Evolutionary conservation across 345 rosid species (phyloP).

Genomic region (Rhodamnia argentea): DNA sequence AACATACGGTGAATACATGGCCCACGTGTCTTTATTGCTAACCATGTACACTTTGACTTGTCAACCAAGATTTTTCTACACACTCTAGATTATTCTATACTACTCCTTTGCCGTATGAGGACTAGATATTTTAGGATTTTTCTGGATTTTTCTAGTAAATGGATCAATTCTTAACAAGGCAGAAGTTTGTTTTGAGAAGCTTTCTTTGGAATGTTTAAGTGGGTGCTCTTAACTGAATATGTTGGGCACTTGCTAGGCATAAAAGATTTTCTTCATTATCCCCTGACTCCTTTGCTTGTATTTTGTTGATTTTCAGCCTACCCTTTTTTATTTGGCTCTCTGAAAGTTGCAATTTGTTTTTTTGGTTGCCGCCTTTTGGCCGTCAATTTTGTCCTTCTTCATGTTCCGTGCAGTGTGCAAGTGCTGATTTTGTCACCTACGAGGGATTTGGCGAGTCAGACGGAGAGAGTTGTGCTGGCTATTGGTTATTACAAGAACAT

Average conservation of each 20-base stretch:
- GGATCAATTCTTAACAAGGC: no score
- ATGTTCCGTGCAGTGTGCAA: constrained; percentile 49
- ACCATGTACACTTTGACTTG: no score
- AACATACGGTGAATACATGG: no score
- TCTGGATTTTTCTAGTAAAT: no score
- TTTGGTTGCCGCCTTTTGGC: not conserved
- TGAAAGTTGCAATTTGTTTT: not conserved
- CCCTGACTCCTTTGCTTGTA: not conserved
- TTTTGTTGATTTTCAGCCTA: not conserved
- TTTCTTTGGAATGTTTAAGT: no score
- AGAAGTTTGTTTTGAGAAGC: not conserved
- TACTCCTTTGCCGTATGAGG: no score
- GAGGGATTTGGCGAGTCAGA: constrained; percentile 89
- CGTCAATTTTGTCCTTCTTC: not conserved
- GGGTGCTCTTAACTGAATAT: no score
- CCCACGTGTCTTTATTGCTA: no score
- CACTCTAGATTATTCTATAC: no score
- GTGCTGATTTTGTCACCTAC: constrained; percentile 90
- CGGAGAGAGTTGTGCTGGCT: constrained; percentile 70
- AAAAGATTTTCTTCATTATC: no score
- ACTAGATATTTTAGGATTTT: no score
- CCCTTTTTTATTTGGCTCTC: not conserved
- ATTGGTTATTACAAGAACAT: constrained; percentile 63
- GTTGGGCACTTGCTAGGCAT: not conserved
- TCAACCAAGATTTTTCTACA: no score